Evolutionary conservation across 306 rosid species (phyloP).

Genomic region (Neltuma alba): DNA sequence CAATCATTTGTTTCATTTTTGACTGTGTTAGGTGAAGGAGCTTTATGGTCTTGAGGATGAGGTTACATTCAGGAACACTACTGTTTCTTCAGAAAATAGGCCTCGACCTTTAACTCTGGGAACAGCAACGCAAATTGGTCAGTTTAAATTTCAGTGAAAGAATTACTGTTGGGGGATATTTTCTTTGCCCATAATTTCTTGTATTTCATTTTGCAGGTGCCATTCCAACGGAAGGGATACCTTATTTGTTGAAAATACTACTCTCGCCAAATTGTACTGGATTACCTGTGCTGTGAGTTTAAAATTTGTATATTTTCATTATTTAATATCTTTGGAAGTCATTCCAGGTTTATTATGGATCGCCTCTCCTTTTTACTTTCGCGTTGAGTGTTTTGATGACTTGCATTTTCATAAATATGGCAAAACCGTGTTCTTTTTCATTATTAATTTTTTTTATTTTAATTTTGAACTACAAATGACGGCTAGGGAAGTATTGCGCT

Average conservation of each 20-base stretch:
- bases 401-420: neutral
- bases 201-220: constrained; percentile 60
- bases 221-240: constrained; percentile 93
- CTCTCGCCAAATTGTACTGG: constrained; percentile 85
- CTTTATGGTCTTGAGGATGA: constrained; percentile 80
- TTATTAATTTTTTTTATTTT: neutral
- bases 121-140: constrained; percentile 96
- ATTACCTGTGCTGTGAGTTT: constrained; percentile 77
- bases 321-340: neutral
- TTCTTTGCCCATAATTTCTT: constrained; percentile 1
- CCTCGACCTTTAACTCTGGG: constrained; percentile 77
- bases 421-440: neutral
- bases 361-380: constrained; percentile 9
- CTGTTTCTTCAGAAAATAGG: constrained; percentile 71
- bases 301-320: neutral
- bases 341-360: constrained; percentile 22
- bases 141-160: constrained; percentile 40
- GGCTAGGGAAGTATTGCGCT: neutral
- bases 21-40: constrained; percentile 70
- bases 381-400: neutral
- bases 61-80: constrained; percentile 75
- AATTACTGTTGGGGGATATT: neutral
- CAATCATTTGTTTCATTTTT: constrained; percentile 19
- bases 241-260: constrained; percentile 87
- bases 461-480: constrained; percentile 11